Base-by-base conservation (phyloP, 257 asterid species). In the Nyctanthes arbortristis region DNA sequence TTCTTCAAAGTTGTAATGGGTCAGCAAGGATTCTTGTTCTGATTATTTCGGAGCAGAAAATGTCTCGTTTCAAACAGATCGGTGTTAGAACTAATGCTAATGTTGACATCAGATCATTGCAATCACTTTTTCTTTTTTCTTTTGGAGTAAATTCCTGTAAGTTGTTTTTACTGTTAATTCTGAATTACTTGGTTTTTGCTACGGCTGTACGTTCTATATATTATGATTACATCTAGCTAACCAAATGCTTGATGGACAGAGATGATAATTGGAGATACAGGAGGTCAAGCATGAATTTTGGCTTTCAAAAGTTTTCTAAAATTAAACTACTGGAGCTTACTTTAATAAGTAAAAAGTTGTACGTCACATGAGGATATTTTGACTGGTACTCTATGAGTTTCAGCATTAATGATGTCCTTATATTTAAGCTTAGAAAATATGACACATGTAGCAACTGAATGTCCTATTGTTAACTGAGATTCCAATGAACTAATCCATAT, bases 131-230 rank as follows among this genome's bases (percentile, higher is more conserved):
- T 65, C 66, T 70, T 49, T 66, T 10, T 31, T 33, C 20, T 58
- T 39, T 52, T 47, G 54, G n/a, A 40, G 69, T 29, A 68, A 49
- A 52, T 60, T 30, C 39, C 35, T 39, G 70, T 20, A 65, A 56
- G 35, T 11, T 45, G 12, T 31, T 69, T 24, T 69, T 35, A 74
- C n/a, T 18, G 58, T 7, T 68, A 52, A 52, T 52, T 47, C 13
- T 7, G 34, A 32, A 22, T 64, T 66, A 25, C 58, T 37, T 18
- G 33, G 47, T 66, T 75, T 45, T 8, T 35, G 35, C 13, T 9
- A 59, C 60, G 59, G 69, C 59, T 25, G 31, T 68, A 57, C 35
- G 60, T 72, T 67, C 72, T n/a, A 67, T 60, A 24, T n/a, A 54
- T 20, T 24, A 37, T 25, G 62, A 78, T 72, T 24, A 6, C 63